Conservation (phyloP, 805 yeast species). For the Blastobotrys terrestris region DNA sequence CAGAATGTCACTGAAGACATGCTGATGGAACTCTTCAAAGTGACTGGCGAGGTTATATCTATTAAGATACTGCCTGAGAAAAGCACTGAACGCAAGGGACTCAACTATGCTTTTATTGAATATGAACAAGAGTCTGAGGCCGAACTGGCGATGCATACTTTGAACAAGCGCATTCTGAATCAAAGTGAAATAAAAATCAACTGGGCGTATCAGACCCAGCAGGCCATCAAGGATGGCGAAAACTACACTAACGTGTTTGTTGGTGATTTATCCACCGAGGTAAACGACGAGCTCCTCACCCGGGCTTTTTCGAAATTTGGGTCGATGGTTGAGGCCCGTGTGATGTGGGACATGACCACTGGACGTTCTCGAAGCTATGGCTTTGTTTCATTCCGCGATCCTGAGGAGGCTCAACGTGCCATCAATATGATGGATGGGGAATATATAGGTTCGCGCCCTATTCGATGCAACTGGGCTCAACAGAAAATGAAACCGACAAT, state of each 20-base stretch:
- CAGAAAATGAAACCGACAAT: conserved; percentile 38
- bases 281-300: conserved; percentile 67
- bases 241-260: conserved; percentile 64
- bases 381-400: conserved; percentile 67
- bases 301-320: conserved; percentile 51
- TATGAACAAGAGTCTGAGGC: conserved; percentile 56
- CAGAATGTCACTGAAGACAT: conserved; percentile 58
- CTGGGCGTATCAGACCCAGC: conserved; percentile 82
- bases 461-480: conserved; percentile 86
- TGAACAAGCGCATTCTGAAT: conserved; percentile 50
- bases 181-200: conserved; percentile 58
- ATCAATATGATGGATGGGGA: conserved; percentile 69
- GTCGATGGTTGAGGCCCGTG: conserved; percentile 74
- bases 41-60: conserved; percentile 53
- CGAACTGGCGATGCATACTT: conserved; percentile 49
- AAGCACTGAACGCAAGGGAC: conserved; percentile 46
- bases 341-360: conserved; percentile 96
- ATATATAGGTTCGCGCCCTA: conserved; percentile 63
- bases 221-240: conserved; percentile 46
- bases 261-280: conserved; percentile 79
- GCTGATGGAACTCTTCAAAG: conserved; percentile 54
- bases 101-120: conserved; percentile 81
- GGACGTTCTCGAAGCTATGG: conserved; percentile 90
- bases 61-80: conserved; percentile 73
- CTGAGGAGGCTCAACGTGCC: conserved; percentile 68